Evolutionary conservation across 192 early-diverging fungal species (phyloP).

Genomic region (Dissophora globulifera): DNA sequence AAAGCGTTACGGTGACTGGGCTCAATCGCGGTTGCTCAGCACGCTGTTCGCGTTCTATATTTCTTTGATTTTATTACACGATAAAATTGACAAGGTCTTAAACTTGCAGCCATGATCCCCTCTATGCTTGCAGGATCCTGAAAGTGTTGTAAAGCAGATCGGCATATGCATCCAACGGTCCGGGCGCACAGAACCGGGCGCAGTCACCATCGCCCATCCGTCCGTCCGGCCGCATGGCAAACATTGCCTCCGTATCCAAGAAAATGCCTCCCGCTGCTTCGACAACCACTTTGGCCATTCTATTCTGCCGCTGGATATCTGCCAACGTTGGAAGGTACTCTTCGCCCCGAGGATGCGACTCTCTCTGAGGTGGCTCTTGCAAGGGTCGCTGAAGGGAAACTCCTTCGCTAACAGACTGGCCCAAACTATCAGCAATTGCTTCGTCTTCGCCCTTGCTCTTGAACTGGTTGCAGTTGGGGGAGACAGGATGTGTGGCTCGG

Average conservation of each 20-base stretch:
- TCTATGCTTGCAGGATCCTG: constrained; percentile 27
- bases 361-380: constrained; percentile 22
- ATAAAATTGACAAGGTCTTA: too few relatives aligned
- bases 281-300: constrained; percentile 60
- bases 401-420: constrained; percentile 16
- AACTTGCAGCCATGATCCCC: too few relatives aligned
- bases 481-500: constrained; percentile 55
- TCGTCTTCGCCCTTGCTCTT: constrained; percentile 46
- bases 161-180: constrained; percentile 62
- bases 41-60: too few relatives aligned
- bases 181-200: constrained; percentile 66
- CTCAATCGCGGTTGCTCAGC: too few relatives aligned
- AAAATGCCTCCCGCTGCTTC: constrained; percentile 65
- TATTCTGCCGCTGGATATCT: constrained; percentile 60
- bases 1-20: too few relatives aligned
- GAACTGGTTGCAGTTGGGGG: constrained; percentile 56
- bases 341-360: constrained; percentile 46
- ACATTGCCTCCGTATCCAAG: constrained; percentile 59
- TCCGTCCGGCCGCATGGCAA: constrained; percentile 60
- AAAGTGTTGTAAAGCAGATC: constrained; percentile 50
- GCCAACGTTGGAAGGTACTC: constrained; percentile 39
- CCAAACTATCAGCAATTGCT: constrained; percentile 26
- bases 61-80: too few relatives aligned
- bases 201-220: constrained; percentile 67
- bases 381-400: constrained; percentile 49